Evolutionary conservation across 345 rosid species (phyloP).

Genomic region (Rubroshorea leprosula): DNA sequence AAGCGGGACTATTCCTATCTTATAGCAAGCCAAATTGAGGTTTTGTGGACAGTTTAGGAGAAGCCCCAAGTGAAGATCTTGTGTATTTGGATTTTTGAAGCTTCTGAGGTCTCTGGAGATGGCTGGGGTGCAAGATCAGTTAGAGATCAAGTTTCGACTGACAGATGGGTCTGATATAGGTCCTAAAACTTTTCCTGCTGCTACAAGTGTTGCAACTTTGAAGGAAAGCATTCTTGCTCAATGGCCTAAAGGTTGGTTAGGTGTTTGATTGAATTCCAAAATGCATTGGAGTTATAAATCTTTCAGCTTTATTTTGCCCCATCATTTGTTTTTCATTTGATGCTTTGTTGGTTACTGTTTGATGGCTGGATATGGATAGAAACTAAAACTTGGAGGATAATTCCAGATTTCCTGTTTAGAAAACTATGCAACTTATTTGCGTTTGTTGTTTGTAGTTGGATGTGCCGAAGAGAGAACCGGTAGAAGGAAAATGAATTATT

Average conservation of each 20-base stretch:
- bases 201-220: slow-evolving; percentile 77
- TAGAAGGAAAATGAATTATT: neutral
- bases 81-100: slow-evolving; percentile 15
- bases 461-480: no score
- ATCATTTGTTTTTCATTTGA: neutral
- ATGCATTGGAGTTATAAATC: neutral
- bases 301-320: neutral
- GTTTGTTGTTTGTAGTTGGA: no score
- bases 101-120: slow-evolving; percentile 32
- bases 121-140: slow-evolving; percentile 76
- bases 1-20: slow-evolving; percentile 16
- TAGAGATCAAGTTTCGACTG: slow-evolving; percentile 91
- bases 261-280: slow-evolving; percentile 9
- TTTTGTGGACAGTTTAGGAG: slow-evolving; percentile 12
- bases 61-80: slow-evolving; percentile 22
- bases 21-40: slow-evolving; percentile 16
- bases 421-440: no score
- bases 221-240: slow-evolving; percentile 89
- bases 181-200: slow-evolving; percentile 77
- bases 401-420: neutral
- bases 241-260: slow-evolving; percentile 85
- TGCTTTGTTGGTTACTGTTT: neutral
- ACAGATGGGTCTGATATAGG: slow-evolving; percentile 93
- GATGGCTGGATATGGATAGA: neutral
- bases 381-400: neutral